Evolutionary conservation across 768 basidiomycete species (phyloP).

Genomic region (Tylopilus plumbeoviolaceoides): DNA sequence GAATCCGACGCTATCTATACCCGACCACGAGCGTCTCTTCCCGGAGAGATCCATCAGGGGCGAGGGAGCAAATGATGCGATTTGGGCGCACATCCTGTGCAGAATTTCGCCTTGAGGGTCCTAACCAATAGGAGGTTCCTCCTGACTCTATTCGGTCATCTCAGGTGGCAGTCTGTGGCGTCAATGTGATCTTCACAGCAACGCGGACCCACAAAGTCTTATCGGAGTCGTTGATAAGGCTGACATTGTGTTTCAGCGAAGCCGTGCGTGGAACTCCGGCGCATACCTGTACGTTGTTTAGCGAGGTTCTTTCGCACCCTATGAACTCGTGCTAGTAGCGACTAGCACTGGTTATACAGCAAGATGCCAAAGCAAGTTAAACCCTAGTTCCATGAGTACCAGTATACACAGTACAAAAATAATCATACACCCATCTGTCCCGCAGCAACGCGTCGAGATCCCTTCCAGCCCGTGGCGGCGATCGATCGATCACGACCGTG

Average conservation of each 20-base stretch:
- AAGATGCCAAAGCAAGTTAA: neutral
- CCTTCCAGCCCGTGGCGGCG: neutral
- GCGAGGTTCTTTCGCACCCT: neutral
- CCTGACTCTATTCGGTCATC: neutral
- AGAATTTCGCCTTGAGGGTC: constrained; percentile 7
- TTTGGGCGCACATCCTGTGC: constrained; percentile 3
- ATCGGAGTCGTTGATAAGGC: constrained; percentile 5
- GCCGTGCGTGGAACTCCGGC: neutral
- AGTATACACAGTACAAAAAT: neutral
- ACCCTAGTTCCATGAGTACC: too few species aligned
- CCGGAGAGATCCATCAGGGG: constrained; percentile 14
- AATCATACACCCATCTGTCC: neutral
- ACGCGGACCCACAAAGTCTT: constrained; percentile 17
- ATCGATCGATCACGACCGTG: neutral
- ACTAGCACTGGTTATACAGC: constrained; percentile 11
- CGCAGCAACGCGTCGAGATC: neutral
- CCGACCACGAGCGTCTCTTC: constrained; percentile 13
- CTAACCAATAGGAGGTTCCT: neutral
- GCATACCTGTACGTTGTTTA: neutral
- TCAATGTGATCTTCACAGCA: constrained; percentile 13
- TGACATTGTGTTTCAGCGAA: constrained; percentile 7
- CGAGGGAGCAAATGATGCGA: neutral
- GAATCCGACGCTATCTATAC: constrained; percentile 18
- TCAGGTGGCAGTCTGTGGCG: constrained; percentile 2
- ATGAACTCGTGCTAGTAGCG: neutral